Evolutionary conservation across 495 filamentous ascomycete species (phyloP), one percentile per base, ranked within the genome.

Genomic region (Neurospora hispaniola): DNA sequence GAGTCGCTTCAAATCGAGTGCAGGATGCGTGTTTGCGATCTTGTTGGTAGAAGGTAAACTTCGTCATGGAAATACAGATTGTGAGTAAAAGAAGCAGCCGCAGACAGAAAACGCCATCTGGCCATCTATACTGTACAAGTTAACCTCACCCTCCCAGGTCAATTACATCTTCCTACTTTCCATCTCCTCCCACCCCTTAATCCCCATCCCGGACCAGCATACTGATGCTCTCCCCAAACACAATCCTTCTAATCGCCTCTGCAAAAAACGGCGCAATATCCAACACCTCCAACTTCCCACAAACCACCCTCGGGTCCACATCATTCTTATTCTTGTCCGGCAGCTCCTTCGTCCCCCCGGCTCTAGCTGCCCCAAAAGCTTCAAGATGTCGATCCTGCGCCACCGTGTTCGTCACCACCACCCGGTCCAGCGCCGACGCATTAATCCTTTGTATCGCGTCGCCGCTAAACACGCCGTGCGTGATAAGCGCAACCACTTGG

Each of bases 191-290:
- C 23, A 20, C 27, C 14, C 12, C 7, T 66, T 9, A 66, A 35
- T 66, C 54, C 27, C 54, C 54, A 18, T 66, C 54, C 27, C 54
- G 54, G 82, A 99, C 98, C 71, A 99, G 88, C 71, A 96, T 93
- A 81, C 94, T 97, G 82, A 99, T 97, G 77, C 94, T 97, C 84
- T 99, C 96, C 72, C 96, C 96, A 83, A 98, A 94, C 82, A 98
- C 96, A 70, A 99, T 96, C 62, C 96, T 88, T 70, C 96, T 91
- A 79, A 99, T 97, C 20, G 96, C 96, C 90, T 99, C 96, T 59
- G 92, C 96, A 83, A 99, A 99, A 74, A 98, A 90, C 74, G 91
- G 88, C 41, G 94, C 92, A 70, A 99, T 91, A 75, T 98, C 96
- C 75, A 98, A 80, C 69, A 98, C 92, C 81, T 97, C 94, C 23